Evolutionary conservation across 2,329 filamentous ascomycete genomes (phyloP).

Genomic region (Rhinocladiella similis): DNA sequence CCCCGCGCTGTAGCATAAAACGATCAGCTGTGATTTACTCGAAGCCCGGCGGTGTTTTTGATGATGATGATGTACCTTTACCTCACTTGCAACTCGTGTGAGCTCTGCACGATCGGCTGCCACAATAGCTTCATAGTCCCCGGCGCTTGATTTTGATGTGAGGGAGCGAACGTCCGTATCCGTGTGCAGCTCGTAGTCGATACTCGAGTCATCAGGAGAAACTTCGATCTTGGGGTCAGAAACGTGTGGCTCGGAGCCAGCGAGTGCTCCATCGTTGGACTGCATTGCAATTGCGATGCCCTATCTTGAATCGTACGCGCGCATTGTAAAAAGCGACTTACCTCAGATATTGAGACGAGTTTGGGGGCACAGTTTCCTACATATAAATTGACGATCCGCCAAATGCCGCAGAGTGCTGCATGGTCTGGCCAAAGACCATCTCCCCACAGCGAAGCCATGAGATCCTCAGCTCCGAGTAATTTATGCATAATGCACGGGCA

Average conservation of each 20-base stretch:
- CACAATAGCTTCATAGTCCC: conserved; percentile 2
- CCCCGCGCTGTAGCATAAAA: not conserved
- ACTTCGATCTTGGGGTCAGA: conserved; percentile 57
- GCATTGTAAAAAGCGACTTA: no score
- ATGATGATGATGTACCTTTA: not conserved
- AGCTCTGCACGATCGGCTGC: conserved; percentile 2
- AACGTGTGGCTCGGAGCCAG: conserved; percentile 56
- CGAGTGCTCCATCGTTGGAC: conserved; percentile 39
- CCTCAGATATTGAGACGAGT: no score
- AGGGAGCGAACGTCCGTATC: not conserved
- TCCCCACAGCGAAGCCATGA: no score
- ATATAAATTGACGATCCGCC: not conserved
- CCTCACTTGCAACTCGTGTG: conserved; percentile 3
- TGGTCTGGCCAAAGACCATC: not conserved
- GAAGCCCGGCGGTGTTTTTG: not conserved
- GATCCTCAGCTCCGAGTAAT: not conserved
- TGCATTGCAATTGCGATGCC: conserved; percentile 50
- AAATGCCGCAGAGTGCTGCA: not conserved
- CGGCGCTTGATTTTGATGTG: not conserved
- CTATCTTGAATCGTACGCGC: no score
- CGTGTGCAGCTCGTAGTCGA: not conserved
- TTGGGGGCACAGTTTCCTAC: conserved; percentile 40
- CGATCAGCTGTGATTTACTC: not conserved
- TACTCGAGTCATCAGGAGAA: conserved; percentile 54
- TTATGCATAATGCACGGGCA: not conserved